Conservation (phyloP, 75 land plant species). For the Adiantum capillusveneris region DNA sequence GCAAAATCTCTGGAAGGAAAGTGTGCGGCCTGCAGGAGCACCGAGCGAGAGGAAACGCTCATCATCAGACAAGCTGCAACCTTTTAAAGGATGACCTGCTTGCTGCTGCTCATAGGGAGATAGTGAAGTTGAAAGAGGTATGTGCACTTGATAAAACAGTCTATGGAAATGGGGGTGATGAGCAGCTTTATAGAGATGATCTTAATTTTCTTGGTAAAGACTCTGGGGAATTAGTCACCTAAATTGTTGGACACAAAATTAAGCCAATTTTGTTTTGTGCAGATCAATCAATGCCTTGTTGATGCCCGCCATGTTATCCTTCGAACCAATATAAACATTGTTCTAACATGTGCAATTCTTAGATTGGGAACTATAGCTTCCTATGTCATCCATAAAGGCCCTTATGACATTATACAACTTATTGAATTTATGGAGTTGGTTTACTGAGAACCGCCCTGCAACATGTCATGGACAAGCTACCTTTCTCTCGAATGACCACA, state of each 20-base stretch:
- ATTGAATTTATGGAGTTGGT: no score
- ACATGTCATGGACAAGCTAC: no score
- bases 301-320: background rate
- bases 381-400: no score
- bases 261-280: slow-evolving; percentile 6
- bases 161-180: background rate
- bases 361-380: no score
- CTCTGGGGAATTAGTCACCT: background rate
- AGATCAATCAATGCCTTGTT: slow-evolving; percentile 13
- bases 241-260: background rate
- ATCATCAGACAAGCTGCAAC: slow-evolving; percentile 2
- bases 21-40: background rate
- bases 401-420: no score
- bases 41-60: background rate
- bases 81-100: slow-evolving; percentile 12
- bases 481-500: no score
- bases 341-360: no score
- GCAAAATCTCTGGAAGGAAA: background rate
- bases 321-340: no score
- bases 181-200: background rate
- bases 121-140: slow-evolving; percentile 20
- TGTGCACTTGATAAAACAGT: background rate
- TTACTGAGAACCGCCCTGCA: no score
- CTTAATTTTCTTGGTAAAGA: background rate
- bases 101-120: slow-evolving; percentile 22